A percentile compares a stretch with the other conserved stretches of the same genome.
These are phyloP conservation scores for Cocos nucifera DNA, from an alignment of 176 grass and related monocot genomes.

Conservation along the genomic window DNA sequence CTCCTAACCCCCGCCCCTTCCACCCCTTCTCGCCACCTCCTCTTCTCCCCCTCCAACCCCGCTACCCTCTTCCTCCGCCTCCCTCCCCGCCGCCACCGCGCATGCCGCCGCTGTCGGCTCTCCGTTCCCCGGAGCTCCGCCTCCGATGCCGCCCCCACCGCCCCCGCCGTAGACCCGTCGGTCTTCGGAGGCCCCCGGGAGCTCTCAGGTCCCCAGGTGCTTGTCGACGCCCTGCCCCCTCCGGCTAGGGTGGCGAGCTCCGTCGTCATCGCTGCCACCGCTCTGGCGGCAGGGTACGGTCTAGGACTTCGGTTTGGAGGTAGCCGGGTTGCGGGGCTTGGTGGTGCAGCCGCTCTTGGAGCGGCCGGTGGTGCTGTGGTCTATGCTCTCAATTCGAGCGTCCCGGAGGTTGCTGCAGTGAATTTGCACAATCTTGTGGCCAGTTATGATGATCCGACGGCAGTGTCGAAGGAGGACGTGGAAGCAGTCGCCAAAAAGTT, in stretches of 20 bases:
- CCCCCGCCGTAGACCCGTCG: not conserved
- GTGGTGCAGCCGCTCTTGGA: conserved; percentile 53
- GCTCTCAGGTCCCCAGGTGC: conserved; percentile 47
- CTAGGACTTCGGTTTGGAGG: conserved; percentile 49
- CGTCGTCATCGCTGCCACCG: conserved; percentile 40
- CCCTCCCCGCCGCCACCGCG: conserved; percentile 17
- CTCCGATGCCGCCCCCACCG: not conserved
- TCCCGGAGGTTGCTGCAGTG: conserved; percentile 67
- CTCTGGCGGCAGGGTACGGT: conserved; percentile 49
- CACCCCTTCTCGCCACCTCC: conserved; percentile 20
- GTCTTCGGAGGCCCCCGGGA: conserved; percentile 54
- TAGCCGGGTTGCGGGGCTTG: conserved; percentile 26
- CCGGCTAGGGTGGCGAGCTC: conserved; percentile 56
- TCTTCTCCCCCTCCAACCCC: conserved; percentile 41
- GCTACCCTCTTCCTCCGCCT: conserved; percentile 30
- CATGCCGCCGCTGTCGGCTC: conserved; percentile 10
- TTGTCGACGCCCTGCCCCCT: conserved; percentile 51
- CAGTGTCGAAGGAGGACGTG: conserved; percentile 49
- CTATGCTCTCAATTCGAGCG: conserved; percentile 58
- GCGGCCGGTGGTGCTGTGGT: conserved; percentile 39
- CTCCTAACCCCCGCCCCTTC: conserved; percentile 21
- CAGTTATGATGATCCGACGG: conserved; percentile 53
- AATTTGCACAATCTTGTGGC: conserved; percentile 80
- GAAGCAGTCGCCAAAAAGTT: conserved; percentile 65
- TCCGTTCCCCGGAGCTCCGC: conserved; percentile 5